phyloP scores from a whole-genome alignment of 805 yeast genomes.

The Torulaspora microellipsoides region DNA sequence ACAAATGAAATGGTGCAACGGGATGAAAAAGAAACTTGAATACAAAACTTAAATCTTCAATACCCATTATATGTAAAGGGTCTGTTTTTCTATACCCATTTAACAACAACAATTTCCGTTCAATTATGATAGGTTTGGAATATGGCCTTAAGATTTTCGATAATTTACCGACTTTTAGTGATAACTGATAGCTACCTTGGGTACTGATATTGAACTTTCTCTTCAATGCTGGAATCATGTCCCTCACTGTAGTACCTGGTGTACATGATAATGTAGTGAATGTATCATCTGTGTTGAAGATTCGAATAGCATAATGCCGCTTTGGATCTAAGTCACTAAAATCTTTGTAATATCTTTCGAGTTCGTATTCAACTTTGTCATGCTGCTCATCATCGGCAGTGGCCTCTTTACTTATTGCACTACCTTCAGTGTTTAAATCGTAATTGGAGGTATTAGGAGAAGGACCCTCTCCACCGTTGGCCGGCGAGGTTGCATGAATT shows the following conservation, averaged over 20 bases:
- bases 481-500: not conserved
- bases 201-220: slow-evolving; percentile 72
- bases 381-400: slow-evolving; percentile 29
- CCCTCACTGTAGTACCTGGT: slow-evolving; percentile 70
- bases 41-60: slow-evolving; percentile 77
- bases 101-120: slow-evolving; percentile 61
- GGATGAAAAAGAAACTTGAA: slow-evolving; percentile 74
- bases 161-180: slow-evolving; percentile 69
- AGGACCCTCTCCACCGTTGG: not conserved
- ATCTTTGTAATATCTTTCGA: slow-evolving; percentile 36
- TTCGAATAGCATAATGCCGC: slow-evolving; percentile 47
- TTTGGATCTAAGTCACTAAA: slow-evolving; percentile 33
- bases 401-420: slow-evolving; percentile 5
- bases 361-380: slow-evolving; percentile 37
- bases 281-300: slow-evolving; percentile 80
- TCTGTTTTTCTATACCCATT: slow-evolving; percentile 82
- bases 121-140: slow-evolving; percentile 75
- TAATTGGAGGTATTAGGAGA: not conserved
- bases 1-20: slow-evolving; percentile 53
- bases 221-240: slow-evolving; percentile 63
- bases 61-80: slow-evolving; percentile 68
- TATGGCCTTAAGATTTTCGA: slow-evolving; percentile 66
- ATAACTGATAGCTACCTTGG: slow-evolving; percentile 68
- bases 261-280: slow-evolving; percentile 77
- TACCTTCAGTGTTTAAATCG: slow-evolving; percentile 10